Conservation (phyloP, 441 rosid species). For the Gossypium schwendimanii region DNA sequence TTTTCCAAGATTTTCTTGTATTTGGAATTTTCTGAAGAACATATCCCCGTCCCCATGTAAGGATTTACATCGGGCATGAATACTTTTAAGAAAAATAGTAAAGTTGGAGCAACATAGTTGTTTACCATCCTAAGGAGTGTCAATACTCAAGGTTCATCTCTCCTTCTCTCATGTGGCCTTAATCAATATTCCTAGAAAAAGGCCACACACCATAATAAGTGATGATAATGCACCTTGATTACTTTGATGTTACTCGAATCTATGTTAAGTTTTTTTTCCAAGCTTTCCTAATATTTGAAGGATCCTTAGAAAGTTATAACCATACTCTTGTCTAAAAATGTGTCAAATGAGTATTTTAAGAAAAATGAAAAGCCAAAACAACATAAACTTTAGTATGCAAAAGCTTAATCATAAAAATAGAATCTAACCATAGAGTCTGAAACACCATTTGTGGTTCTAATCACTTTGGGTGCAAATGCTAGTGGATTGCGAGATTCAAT, state of each 20-base stretch:
- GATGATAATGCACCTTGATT: neutral
- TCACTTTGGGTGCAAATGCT: slow-evolving; percentile 71
- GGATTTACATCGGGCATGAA: neutral
- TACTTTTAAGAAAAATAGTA: neutral
- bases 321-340: too few relatives aligned
- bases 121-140: neutral
- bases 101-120: neutral
- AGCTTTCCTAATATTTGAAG: too few relatives aligned
- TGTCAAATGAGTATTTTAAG: neutral
- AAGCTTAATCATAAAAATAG: slow-evolving; percentile 1
- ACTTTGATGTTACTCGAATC: too few relatives aligned
- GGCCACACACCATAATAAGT: neutral
- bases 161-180: neutral
- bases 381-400: neutral
- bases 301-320: too few relatives aligned
- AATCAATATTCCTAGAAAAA: slow-evolving; percentile 10
- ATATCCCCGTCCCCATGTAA: neutral
- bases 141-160: neutral
- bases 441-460: slow-evolving; percentile 25
- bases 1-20: neutral
- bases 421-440: slow-evolving; percentile 33
- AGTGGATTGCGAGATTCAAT: slow-evolving; percentile 63
- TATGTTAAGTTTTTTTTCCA: too few relatives aligned
- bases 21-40: neutral
- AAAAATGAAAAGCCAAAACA: neutral